These are phyloP conservation scores for Retiboletus fuscus DNA, from an alignment of 1,284 basidiomycete genomes.

Conservation along the genomic window DNA sequence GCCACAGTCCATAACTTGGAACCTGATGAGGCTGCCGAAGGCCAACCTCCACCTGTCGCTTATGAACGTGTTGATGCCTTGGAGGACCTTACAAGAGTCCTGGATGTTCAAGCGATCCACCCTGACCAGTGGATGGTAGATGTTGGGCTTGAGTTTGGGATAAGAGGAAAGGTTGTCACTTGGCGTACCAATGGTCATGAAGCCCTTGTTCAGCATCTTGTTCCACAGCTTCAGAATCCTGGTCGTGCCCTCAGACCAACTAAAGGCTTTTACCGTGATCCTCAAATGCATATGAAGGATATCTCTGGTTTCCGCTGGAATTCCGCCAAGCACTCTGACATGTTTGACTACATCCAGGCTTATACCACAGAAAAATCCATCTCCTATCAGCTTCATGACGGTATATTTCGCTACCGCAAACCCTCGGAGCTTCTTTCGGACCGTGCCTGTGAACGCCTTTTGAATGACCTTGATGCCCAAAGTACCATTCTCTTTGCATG, in stretches of 20 bases:
- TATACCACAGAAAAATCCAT: slow-evolving; percentile 33
- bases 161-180: neutral
- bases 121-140: slow-evolving; percentile 14
- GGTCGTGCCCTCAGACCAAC: neutral
- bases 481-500: no score
- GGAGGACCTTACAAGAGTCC: slow-evolving; percentile 9
- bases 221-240: neutral
- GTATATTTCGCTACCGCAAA: slow-evolving; percentile 15
- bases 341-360: slow-evolving; percentile 25
- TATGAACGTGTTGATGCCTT: neutral
- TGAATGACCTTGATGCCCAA: no score
- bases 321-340: neutral
- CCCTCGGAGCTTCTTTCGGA: neutral
- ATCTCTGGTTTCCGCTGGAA: slow-evolving; percentile 20
- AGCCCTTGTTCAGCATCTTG: neutral
- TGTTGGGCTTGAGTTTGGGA: neutral
- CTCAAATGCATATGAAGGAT: slow-evolving; percentile 31
- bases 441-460: neutral
- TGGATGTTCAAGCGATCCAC: neutral
- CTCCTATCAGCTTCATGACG: slow-evolving; percentile 29
- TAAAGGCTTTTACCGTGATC: slow-evolving; percentile 3
- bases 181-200: neutral
- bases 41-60: no score
- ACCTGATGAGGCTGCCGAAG: neutral
- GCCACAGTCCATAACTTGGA: slow-evolving; percentile 18